Evolutionary conservation across 805 yeast genomes (phyloP).

Genomic region (Lipomyces anomalus): DNA sequence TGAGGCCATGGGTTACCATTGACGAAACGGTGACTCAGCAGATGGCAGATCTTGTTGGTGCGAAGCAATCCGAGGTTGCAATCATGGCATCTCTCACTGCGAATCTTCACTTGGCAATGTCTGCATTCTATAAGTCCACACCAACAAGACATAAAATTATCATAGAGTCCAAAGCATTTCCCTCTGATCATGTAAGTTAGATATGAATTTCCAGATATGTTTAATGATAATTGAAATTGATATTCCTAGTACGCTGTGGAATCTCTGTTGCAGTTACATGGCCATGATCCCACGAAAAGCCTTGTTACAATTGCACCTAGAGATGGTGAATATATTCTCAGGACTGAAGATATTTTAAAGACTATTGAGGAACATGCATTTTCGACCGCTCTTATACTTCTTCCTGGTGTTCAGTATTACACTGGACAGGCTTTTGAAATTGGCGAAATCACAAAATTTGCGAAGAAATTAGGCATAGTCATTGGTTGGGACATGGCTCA

Average conservation of each 20-base stretch:
- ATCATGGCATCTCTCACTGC: slow-evolving; percentile 81
- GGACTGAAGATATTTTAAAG: slow-evolving; percentile 57
- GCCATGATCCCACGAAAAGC: slow-evolving; percentile 46
- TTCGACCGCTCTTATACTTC: slow-evolving; percentile 64
- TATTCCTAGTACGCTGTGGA: slow-evolving; percentile 56
- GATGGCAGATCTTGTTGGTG: slow-evolving; percentile 74
- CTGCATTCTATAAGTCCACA: slow-evolving; percentile 67
- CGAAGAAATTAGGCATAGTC: slow-evolving; percentile 47
- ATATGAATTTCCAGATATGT: background rate
- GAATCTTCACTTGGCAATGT: slow-evolving; percentile 68
- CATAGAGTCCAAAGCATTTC: slow-evolving; percentile 84
- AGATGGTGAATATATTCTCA: slow-evolving; percentile 49
- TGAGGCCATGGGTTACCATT: slow-evolving; percentile 75
- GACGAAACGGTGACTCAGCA: slow-evolving; percentile 70
- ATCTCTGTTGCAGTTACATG: slow-evolving; percentile 62
- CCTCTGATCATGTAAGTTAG: slow-evolving; percentile 58
- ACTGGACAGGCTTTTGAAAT: slow-evolving; percentile 86
- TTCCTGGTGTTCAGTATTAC: slow-evolving; percentile 88
- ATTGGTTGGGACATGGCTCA: slow-evolving; percentile 95
- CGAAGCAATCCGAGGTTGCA: slow-evolving; percentile 69
- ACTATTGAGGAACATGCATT: slow-evolving; percentile 52
- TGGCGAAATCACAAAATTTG: slow-evolving; percentile 57
- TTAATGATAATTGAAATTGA: background rate
- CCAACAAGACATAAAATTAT: slow-evolving; percentile 56
- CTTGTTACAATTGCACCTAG: slow-evolving; percentile 61